Evolutionary conservation across 352 stramenopile genomes (phyloP), one percentile per base, ranked within the genome.

Genomic region (Globisporangium acanthophoron): DNA sequence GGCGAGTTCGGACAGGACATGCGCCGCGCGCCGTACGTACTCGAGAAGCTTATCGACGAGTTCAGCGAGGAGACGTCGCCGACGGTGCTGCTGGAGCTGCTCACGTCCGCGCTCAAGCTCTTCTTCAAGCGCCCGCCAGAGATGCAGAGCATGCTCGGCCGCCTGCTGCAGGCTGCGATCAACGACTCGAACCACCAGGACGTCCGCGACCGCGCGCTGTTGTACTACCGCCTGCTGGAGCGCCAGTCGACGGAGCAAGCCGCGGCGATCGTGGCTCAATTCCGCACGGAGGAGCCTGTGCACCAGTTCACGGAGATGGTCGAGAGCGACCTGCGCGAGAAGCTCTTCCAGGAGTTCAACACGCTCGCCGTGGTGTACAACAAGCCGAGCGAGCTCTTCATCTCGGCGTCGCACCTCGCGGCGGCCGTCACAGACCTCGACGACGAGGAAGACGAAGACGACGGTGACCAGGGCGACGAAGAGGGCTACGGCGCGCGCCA

Each of bases 51-150:
- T 13, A 94, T 98, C 27, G 92, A 98, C 61, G 77, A 84, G 3
- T 99, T 98, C 59, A 92, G 88, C 45, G 84, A 96, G 31, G 90
- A 98, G 62, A 83, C 79, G 18, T 83, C 92, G 48, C 71, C 85
- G 3, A 71, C 75, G 0, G 92, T 99, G 16, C 96, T 98, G 61
- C 76, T 98, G 50, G 86, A 98, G 61, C 71, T 99, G 48, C 79
- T 99, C 21, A 97, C 83, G 24, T 90, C 92, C n/a, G 90, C 94
- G 5, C 89, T 98, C 68, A 99, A 99, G 72, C 78, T 99, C 6
- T 99, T 99, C 71, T 99, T 99, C 74, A 91, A 97, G 71, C 86
- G 96, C n/a, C 92, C 97, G 43, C 95, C 96, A 1, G 97, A 99
- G 83, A 91, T 98, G 83, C 96, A 99, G 71, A 87, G 78, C 43